Percentiles rank a stretch among this genome's conserved stretches.
phyloP scores from a whole-genome alignment of 257 asterid genomes.

The Solanum bulbocastanum region DNA sequence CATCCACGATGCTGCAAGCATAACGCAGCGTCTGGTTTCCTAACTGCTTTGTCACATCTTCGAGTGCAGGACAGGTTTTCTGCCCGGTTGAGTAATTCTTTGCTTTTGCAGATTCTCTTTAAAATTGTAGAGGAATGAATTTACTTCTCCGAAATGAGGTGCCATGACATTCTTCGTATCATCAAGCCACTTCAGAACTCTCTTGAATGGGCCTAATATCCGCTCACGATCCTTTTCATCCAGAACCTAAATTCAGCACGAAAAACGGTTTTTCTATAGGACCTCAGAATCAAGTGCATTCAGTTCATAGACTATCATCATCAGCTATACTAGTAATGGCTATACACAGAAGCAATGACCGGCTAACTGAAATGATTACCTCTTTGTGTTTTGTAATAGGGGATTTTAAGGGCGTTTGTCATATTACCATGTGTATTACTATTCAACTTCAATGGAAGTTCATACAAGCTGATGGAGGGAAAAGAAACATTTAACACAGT shows the following conservation, averaged over 20 bases:
- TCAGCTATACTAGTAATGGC: not conserved
- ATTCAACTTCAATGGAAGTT: not conserved
- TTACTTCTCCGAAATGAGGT: constrained; percentile 70
- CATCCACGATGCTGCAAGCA: not conserved
- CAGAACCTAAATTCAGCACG: constrained; percentile 26
- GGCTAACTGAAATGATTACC: not conserved
- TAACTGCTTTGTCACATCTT: constrained; percentile 20
- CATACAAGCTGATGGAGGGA: not conserved
- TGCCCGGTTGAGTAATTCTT: not conserved
- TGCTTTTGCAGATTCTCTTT: constrained; percentile 29
- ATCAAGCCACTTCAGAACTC: constrained; percentile 50
- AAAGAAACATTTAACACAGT: not conserved
- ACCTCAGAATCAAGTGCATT: not conserved
- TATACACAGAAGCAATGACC: not conserved
- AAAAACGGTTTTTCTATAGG: not conserved
- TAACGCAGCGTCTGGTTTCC: not conserved
- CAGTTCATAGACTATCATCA: not conserved
- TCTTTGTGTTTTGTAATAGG: not conserved
- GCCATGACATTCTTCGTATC: constrained; percentile 40
- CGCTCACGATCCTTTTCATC: constrained; percentile 46
- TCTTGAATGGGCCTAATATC: constrained; percentile 42
- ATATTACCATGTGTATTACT: not conserved
- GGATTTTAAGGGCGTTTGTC: not conserved
- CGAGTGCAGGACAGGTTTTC: constrained; percentile 4
- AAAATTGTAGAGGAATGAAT: constrained; percentile 24